Percentiles rank a stretch among this genome's conserved stretches.
Evolutionary conservation across 2,329 filamentous ascomycete genomes (phyloP).

Genomic region (Curvularia sp.): DNA sequence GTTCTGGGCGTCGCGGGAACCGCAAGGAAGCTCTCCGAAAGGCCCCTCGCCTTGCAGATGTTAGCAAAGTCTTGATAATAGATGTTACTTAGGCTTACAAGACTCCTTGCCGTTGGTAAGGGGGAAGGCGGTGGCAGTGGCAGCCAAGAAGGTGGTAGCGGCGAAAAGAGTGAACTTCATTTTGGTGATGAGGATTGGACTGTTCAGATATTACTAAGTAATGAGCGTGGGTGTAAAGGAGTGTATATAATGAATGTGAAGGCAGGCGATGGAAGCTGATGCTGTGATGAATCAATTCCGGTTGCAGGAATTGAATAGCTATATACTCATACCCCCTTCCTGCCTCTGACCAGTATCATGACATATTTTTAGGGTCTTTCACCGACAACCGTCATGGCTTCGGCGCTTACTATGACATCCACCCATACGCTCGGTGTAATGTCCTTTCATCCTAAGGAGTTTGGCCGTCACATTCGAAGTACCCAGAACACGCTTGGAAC

Average conservation of each 20-base stretch:
- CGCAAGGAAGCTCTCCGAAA: slow-evolving; percentile 1
- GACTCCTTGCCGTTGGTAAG: not conserved
- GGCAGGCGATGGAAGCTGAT: not conserved
- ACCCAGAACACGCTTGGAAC: not conserved
- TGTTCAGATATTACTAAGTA: not conserved
- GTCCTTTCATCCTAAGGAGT: not conserved
- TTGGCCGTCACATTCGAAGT: not conserved
- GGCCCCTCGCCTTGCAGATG: not conserved
- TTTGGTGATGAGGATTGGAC: not conserved
- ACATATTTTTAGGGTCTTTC: not conserved
- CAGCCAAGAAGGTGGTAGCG: slow-evolving; percentile 2
- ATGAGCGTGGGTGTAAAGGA: slow-evolving; percentile 1
- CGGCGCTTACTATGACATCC: not conserved
- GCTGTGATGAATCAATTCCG: not conserved
- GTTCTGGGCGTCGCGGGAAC: not conserved
- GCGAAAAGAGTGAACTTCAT: slow-evolving; percentile 7
- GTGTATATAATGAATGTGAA: not conserved
- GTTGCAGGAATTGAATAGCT: not conserved
- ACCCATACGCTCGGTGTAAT: not conserved
- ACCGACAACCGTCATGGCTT: not conserved
- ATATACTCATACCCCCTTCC: slow-evolving; percentile 1
- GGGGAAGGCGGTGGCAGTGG: not conserved
- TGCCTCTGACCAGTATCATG: not conserved
- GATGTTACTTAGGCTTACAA: not conserved
- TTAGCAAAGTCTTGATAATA: not conserved